Conservation (phyloP, 768 basidiomycete species). For the Leccinum incarnatum region DNA sequence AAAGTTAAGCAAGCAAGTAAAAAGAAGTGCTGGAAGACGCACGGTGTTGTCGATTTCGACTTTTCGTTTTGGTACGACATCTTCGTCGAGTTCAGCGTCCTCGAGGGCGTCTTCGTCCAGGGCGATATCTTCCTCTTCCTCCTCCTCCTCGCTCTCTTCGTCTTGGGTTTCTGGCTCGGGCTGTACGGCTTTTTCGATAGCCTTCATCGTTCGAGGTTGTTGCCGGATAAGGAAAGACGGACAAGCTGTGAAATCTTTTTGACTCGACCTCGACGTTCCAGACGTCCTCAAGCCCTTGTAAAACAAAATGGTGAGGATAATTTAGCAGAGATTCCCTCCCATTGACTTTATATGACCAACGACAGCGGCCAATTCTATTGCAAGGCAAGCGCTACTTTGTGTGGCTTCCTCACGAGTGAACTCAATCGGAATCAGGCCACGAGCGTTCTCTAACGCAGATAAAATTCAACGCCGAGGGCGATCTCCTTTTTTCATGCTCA, state of each 20-base stretch:
- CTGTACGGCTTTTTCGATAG: constrained; percentile 1
- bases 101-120: constrained; percentile 79
- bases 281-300: background rate
- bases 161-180: constrained; percentile 15
- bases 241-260: constrained; percentile 14
- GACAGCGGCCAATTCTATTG: constrained; percentile 69
- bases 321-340: background rate
- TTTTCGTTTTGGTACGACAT: constrained; percentile 78
- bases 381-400: constrained; percentile 45
- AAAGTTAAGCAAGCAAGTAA: background rate
- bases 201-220: constrained; percentile 9
- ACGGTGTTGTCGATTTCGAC: constrained; percentile 71
- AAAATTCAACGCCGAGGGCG: constrained; percentile 96
- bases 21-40: constrained; percentile 21
- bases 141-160: constrained; percentile 34
- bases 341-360: background rate
- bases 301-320: constrained; percentile 15
- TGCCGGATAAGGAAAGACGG: background rate
- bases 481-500: constrained; percentile 91
- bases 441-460: constrained; percentile 97
- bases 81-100: constrained; percentile 64
- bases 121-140: constrained; percentile 42
- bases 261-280: background rate
- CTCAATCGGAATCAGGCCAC: constrained; percentile 60
- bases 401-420: constrained; percentile 1